Evolutionary conservation across 176 grass and related monocot species (phyloP).

Genomic region (Aegilops sharonensis): DNA sequence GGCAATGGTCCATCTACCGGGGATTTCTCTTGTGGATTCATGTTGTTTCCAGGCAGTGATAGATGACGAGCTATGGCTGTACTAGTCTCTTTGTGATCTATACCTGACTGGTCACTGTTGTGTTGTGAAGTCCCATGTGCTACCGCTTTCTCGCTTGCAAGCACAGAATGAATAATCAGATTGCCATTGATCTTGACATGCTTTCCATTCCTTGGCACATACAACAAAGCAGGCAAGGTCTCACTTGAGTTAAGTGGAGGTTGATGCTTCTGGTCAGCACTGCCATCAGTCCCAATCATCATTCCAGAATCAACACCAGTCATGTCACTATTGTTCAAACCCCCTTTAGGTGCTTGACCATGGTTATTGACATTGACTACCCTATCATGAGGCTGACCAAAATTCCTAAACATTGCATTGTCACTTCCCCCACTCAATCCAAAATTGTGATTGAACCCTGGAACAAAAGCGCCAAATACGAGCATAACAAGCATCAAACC

Average conservation of each 20-base stretch:
- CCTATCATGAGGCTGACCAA: slow-evolving; percentile 48
- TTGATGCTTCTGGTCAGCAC: slow-evolving; percentile 27
- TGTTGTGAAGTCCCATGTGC: slow-evolving; percentile 43
- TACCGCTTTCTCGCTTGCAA: slow-evolving; percentile 85
- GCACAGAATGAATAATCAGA: slow-evolving; percentile 96
- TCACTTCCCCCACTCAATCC: slow-evolving; percentile 34
- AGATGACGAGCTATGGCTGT: slow-evolving; percentile 60
- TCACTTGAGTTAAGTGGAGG: slow-evolving; percentile 62
- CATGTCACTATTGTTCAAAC: slow-evolving; percentile 43
- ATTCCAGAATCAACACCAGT: slow-evolving; percentile 27
- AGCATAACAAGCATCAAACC: slow-evolving; percentile 66
- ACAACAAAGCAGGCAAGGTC: slow-evolving; percentile 83
- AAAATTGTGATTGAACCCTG: slow-evolving; percentile 50
- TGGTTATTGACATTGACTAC: slow-evolving; percentile 53
- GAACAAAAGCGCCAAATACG: slow-evolving; percentile 57
- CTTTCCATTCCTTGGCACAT: slow-evolving; percentile 98
- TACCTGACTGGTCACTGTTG: slow-evolving; percentile 28
- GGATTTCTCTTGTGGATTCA: slow-evolving; percentile 44
- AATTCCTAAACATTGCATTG: slow-evolving; percentile 34
- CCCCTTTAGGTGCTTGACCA: slow-evolving; percentile 32
- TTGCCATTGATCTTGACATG: slow-evolving; percentile 98
- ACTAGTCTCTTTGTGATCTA: slow-evolving; percentile 60
- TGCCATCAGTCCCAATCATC: slow-evolving; percentile 1
- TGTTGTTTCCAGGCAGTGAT: slow-evolving; percentile 43
- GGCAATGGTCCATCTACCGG: slow-evolving; percentile 60